Conservation (phyloP, 2,329 filamentous ascomycete genomes). For the Aspergillus awamori region DNA sequence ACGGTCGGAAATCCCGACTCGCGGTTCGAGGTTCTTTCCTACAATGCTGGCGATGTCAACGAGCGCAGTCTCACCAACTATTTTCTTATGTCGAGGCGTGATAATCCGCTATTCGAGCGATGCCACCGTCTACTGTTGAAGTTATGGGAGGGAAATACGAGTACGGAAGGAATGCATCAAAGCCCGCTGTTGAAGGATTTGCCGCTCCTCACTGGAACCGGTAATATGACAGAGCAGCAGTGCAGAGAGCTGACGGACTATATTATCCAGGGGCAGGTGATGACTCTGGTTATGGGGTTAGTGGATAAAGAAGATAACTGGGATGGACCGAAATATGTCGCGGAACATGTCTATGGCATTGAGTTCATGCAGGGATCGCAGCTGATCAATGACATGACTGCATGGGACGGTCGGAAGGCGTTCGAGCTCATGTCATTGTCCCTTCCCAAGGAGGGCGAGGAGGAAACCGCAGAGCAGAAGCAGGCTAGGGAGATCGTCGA, state of each 20-base stretch:
- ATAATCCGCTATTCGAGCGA: slow-evolving; percentile 6
- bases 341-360: slow-evolving; percentile 5
- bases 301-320: slow-evolving; percentile 8
- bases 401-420: slow-evolving; percentile 7
- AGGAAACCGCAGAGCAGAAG: slow-evolving; percentile 4
- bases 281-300: slow-evolving; percentile 4
- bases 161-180: slow-evolving; percentile 5
- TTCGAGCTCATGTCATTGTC: slow-evolving; percentile 11
- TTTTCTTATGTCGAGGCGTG: background rate
- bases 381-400: slow-evolving; percentile 5
- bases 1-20: slow-evolving; percentile 5
- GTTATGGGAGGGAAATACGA: slow-evolving; percentile 6
- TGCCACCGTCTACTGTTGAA: slow-evolving; percentile 6
- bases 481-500: slow-evolving; percentile 6
- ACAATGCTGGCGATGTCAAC: background rate
- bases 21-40: slow-evolving; percentile 8
- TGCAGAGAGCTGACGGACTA: slow-evolving; percentile 8
- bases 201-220: background rate
- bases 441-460: slow-evolving; percentile 3
- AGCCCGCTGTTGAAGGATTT: slow-evolving; percentile 1
- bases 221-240: background rate
- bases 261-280: slow-evolving; percentile 11
- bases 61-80: slow-evolving; percentile 1
- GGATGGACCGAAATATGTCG: slow-evolving; percentile 5
- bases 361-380: slow-evolving; percentile 11